phyloP scores from a whole-genome alignment of 495 filamentous ascomycete genomes.

The Durotheca rogersii region DNA sequence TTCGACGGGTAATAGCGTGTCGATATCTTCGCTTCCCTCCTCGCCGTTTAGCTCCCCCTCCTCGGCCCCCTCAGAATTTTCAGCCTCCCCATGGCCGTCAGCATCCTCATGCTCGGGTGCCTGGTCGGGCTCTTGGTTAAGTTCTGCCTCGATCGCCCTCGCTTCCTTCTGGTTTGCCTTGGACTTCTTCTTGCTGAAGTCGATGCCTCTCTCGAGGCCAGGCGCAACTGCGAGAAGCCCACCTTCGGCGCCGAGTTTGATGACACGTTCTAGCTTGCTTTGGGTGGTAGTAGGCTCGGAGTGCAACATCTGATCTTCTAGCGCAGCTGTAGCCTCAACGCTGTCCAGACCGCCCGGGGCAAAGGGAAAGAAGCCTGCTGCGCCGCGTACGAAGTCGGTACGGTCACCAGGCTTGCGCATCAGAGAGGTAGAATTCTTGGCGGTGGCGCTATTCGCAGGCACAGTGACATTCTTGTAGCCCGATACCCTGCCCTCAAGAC shows the following conservation, averaged over 20 bases:
- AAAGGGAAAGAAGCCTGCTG: slow-evolving; percentile 94
- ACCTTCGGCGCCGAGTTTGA: slow-evolving; percentile 73
- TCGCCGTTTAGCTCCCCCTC: slow-evolving; percentile 49
- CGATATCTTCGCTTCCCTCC: slow-evolving; percentile 73
- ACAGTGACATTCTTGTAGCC: slow-evolving; percentile 95
- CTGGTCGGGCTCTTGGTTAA: slow-evolving; percentile 65
- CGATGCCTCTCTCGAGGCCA: slow-evolving; percentile 76
- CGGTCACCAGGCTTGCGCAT: slow-evolving; percentile 81
- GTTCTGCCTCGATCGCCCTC: slow-evolving; percentile 70
- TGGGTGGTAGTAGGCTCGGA: slow-evolving; percentile 36
- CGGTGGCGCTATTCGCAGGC: slow-evolving; percentile 83
- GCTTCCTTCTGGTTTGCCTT: slow-evolving; percentile 57
- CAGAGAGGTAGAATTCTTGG: slow-evolving; percentile 94
- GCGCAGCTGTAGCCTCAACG: slow-evolving; percentile 74
- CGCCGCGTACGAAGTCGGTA: slow-evolving; percentile 93
- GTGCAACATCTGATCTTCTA: slow-evolving; percentile 64
- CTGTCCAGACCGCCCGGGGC: slow-evolving; percentile 88
- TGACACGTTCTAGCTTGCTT: slow-evolving; percentile 71
- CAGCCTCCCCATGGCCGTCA: slow-evolving; percentile 47
- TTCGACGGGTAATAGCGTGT: slow-evolving; percentile 85
- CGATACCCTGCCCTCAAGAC: slow-evolving; percentile 88
- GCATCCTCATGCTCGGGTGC: slow-evolving; percentile 43
- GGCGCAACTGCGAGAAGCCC: slow-evolving; percentile 81
- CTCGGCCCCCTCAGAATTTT: slow-evolving; percentile 31
- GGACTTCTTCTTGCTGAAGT: slow-evolving; percentile 63